phyloP scores from a whole-genome alignment of 1,139 yeast species.

The Pneumocystis wakefieldiae region DNA sequence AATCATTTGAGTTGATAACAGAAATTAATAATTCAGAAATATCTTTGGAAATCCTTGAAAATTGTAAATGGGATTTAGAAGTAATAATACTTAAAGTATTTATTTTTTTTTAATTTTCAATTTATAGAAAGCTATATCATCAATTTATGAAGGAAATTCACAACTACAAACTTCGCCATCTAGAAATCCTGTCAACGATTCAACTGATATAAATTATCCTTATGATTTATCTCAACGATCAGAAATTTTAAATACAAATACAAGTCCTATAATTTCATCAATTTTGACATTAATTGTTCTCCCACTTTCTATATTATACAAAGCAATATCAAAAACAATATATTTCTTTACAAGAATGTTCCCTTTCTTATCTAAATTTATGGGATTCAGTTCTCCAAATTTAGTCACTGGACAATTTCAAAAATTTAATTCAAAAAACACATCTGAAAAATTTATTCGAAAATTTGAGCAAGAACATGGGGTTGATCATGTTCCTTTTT shows the following conservation, averaged over 20 bases:
- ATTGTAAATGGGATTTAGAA: background rate
- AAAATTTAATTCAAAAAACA: conserved; percentile 26
- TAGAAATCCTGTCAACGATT: background rate
- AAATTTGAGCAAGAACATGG: conserved; percentile 28
- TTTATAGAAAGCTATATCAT: background rate
- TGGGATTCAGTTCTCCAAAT: conserved; percentile 26
- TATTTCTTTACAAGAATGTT: conserved; percentile 23
- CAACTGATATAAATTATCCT: background rate
- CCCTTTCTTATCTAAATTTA: conserved; percentile 25
- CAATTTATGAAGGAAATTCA: background rate
- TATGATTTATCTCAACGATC: background rate
- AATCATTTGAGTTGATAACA: background rate
- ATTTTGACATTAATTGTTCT: conserved; percentile 18
- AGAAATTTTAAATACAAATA: background rate
- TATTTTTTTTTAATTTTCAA: background rate
- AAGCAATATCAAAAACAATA: conserved; percentile 20
- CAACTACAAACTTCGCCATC: background rate
- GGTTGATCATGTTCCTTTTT: conserved; percentile 17
- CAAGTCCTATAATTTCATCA: background rate
- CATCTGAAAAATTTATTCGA: conserved; percentile 28
- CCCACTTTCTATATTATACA: conserved; percentile 24
- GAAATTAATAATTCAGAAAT: background rate
- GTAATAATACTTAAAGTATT: background rate
- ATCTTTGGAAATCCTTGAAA: background rate
- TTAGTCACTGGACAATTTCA: conserved; percentile 14